Evolutionary conservation across 2,329 filamentous ascomycete species (phyloP).

Genomic region (Diaporthe helianthi): DNA sequence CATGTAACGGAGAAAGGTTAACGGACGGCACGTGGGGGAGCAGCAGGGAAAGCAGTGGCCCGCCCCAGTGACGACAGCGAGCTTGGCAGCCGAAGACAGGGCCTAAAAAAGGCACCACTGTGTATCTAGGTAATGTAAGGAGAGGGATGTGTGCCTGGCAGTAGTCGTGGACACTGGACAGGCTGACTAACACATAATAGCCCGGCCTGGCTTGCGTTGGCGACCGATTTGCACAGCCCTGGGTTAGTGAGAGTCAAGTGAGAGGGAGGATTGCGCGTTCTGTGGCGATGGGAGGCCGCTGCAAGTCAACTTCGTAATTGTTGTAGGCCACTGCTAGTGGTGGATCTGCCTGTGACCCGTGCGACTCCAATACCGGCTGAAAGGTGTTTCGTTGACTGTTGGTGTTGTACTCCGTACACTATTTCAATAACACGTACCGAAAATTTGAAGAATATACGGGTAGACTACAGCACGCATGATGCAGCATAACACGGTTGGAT

Average conservation of each 20-base stretch:
- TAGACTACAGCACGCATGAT: too few relatives aligned
- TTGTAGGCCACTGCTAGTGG: not conserved
- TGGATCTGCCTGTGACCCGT: not conserved
- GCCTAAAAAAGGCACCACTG: too few relatives aligned
- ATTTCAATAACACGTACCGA: constrained; percentile 1
- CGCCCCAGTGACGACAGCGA: not conserved
- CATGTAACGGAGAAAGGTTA: not conserved
- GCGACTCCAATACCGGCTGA: not conserved
- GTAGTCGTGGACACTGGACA: not conserved
- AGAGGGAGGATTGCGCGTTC: constrained; percentile 6
- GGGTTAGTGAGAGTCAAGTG: not conserved
- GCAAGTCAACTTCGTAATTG: not conserved
- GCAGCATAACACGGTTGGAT: not conserved
- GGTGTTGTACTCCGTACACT: constrained; percentile 10
- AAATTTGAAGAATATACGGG: not conserved
- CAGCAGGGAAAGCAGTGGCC: not conserved
- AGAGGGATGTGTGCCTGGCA: too few relatives aligned
- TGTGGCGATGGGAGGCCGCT: constrained; percentile 19
- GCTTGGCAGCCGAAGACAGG: not conserved
- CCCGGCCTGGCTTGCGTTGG: not conserved
- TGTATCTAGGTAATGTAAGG: not conserved
- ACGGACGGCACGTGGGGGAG: not conserved
- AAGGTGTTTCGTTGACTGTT: not conserved
- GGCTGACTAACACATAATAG: not conserved
- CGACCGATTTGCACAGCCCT: constrained; percentile 1